Conservation (phyloP, 306 rosid genomes). For the Geum urbanum region DNA sequence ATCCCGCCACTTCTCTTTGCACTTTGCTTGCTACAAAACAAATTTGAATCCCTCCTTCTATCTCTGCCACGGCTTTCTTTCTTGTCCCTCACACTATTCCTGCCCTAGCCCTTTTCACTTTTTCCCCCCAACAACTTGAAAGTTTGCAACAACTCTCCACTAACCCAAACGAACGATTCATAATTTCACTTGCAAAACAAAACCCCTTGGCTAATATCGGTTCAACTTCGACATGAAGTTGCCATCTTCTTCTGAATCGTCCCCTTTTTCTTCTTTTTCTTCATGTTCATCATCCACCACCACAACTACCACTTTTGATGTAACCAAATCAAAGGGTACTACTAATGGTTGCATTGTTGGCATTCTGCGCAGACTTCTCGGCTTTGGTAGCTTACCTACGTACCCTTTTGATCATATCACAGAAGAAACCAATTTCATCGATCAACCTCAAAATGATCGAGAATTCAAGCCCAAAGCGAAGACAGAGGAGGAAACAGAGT, state of each 20-base stretch:
- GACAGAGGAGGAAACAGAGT: conserved; percentile 10
- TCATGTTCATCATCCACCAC: conserved; percentile 38
- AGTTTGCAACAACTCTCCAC: conserved; percentile 27
- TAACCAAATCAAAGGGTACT: conserved; percentile 46
- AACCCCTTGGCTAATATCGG: neutral
- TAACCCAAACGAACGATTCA: conserved; percentile 11
- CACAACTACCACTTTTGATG: conserved; percentile 28
- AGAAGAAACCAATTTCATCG: conserved; percentile 29
- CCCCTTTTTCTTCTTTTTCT: conserved; percentile 40
- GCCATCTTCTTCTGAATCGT: conserved; percentile 30
- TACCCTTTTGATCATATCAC: conserved; percentile 57
- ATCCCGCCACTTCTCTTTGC: conserved; percentile 59
- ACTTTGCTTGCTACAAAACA: conserved; percentile 10
- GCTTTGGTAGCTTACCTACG: conserved; percentile 69
- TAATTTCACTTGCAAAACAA: conserved; percentile 2
- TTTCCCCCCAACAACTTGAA: conserved; percentile 19
- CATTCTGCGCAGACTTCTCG: conserved; percentile 65
- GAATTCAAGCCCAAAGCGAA: conserved; percentile 23
- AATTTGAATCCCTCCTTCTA: conserved; percentile 47
- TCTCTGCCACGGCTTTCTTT: conserved; percentile 20
- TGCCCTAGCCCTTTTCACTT: conserved; percentile 20
- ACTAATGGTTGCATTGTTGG: conserved; percentile 54
- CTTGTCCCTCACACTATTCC: conserved; percentile 9
- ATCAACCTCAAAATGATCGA: conserved; percentile 21
- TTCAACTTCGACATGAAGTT: conserved; percentile 45